Base-by-base conservation (phyloP, 495 filamentous ascomycete species). In the Physcia stellaris region DNA sequence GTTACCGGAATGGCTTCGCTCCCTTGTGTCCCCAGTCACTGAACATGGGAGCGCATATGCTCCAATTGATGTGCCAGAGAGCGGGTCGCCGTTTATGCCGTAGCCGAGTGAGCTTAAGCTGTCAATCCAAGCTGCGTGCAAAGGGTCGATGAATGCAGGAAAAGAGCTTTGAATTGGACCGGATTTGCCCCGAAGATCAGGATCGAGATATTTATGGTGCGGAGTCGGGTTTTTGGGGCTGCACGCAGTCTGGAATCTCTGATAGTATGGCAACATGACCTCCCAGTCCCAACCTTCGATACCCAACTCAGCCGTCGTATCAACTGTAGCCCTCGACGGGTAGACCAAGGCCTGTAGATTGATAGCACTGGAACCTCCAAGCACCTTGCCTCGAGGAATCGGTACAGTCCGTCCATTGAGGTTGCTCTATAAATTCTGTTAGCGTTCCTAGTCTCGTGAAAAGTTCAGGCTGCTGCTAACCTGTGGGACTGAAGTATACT, bases 211-310 rank as follows among this genome's bases (percentile, higher is more conserved):
- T 2, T 49, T 37, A n/a, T 40, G 21, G 22, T 53, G 16, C 12
- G 24, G 17, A 2, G 21, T 37, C 7, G 5, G 28, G n/a, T 19
- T 16, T 7, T 30, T 16, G 3, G 49, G 47, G 10, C 30, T 16
- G 3, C 21, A 24, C n/a, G 44, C n/a, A 2, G 44, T 45, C 18
- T 47, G 34, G 9, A 37, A 35, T 21, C 53, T 39, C 4, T 46
- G 39, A 21, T 52, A 55, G 48, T 73, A 75, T 6, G 70, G 68
- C 10, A 48, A 42, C 23, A 78, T 35, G 0, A 54, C 51, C 32
- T 66, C 60, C 50, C 57, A 75, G 20, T 53, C 54, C 73, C 73
- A 78, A 17, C 59, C 57, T 9, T 56, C 36, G 43, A 73, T 76
- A 6, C 72, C 73, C 15, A 77, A 49, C 6, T 57, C 50, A 2